Conservation (phyloP, 2,329 filamentous ascomycete genomes). For the Gaeumannomyces tritici region DNA sequence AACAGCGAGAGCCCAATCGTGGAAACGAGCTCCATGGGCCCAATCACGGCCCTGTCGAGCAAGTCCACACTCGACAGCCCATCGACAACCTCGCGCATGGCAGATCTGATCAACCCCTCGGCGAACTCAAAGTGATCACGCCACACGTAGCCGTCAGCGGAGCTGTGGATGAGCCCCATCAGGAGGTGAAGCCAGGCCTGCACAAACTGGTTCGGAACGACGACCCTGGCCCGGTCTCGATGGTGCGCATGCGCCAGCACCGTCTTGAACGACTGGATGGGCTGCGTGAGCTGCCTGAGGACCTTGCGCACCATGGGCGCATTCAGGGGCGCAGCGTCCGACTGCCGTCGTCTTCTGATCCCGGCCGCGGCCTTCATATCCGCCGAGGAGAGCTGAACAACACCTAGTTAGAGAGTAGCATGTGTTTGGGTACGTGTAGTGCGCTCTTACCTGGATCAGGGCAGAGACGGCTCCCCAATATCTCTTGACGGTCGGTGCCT, state of each 20-base stretch:
- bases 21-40: constrained; percentile 32
- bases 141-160: constrained; percentile 5
- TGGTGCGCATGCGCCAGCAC: constrained; percentile 17
- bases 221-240: constrained; percentile 17
- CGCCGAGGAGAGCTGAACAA: neutral
- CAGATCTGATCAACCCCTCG: constrained; percentile 19
- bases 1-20: constrained; percentile 28
- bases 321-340: neutral
- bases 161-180: constrained; percentile 22
- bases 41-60: constrained; percentile 24
- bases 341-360: neutral
- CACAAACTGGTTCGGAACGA: constrained; percentile 24
- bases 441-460: constrained; percentile 11
- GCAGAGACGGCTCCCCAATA: constrained; percentile 30
- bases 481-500: constrained; percentile 26
- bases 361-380: neutral
- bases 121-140: constrained; percentile 19
- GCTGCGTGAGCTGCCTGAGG: constrained; percentile 18
- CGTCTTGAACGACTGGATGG: constrained; percentile 23
- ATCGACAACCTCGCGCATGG: constrained; percentile 26
- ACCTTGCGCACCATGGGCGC: constrained; percentile 3
- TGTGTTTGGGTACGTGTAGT: neutral
- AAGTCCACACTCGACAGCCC: constrained; percentile 20
- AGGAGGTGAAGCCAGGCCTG: constrained; percentile 32
- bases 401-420: neutral